Conservation (phyloP, 257 asterid species). For the Avicennia marina region DNA sequence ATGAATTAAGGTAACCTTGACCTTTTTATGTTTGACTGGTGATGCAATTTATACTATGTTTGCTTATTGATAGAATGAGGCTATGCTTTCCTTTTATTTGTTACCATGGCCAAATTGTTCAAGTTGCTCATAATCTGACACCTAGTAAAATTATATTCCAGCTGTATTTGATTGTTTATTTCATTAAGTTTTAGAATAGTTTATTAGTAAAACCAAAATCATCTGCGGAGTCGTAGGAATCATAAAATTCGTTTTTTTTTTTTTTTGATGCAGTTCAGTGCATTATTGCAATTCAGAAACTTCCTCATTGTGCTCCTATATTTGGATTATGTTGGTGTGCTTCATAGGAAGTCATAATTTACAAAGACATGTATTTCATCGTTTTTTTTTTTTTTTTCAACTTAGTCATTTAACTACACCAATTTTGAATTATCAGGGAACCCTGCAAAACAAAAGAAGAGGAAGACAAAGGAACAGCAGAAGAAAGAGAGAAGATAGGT, state of each 20-base stretch:
- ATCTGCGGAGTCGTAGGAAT: too few relatives aligned
- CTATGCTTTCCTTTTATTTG: not conserved
- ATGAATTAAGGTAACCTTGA: constrained; percentile 60
- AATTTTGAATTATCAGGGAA: constrained; percentile 32
- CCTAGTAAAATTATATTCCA: not conserved
- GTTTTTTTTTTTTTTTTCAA: not conserved
- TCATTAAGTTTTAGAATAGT: not conserved
- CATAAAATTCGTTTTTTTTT: too few relatives aligned
- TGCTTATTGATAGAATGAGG: not conserved
- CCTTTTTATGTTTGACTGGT: constrained; percentile 6
- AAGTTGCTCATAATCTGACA: not conserved
- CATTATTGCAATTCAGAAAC: too few relatives aligned
- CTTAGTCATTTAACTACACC: constrained; percentile 2
- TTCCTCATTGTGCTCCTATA: too few relatives aligned
- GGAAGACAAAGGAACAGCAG: constrained; percentile 50
- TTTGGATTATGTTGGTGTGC: too few relatives aligned
- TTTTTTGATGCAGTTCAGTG: too few relatives aligned
- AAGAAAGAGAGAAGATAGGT: constrained; percentile 53
- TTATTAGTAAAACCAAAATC: too few relatives aligned
- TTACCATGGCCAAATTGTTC: not conserved
- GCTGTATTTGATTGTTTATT: not conserved
- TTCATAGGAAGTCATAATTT: not conserved
- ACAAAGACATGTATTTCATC: not conserved
- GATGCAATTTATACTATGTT: not conserved
- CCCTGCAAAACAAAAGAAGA: constrained; percentile 60